Evolutionary conservation across 345 rosid species (phyloP).

Genomic region (Anastatica hierochuntica): DNA sequence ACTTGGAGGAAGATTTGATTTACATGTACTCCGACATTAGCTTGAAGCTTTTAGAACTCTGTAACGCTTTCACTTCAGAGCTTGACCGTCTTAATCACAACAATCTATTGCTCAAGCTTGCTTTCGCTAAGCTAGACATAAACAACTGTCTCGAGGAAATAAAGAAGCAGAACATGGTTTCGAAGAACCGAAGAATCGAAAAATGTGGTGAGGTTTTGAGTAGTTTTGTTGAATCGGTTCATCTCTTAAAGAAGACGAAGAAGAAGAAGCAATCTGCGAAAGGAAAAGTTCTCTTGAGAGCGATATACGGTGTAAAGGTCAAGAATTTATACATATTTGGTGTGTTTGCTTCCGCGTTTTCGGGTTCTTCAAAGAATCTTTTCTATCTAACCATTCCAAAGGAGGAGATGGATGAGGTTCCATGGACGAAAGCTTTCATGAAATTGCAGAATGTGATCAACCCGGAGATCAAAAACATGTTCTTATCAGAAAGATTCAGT

Average conservation of each 20-base stretch:
- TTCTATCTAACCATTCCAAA: conserved; percentile 31
- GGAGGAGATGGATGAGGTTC: conserved; percentile 27
- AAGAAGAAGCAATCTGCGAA: conserved; percentile 54
- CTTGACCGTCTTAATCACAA: conserved; percentile 61
- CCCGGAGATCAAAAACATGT: conserved; percentile 33
- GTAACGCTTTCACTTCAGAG: conserved; percentile 62
- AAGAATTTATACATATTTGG: conserved; percentile 53
- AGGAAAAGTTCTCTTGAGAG: conserved; percentile 63
- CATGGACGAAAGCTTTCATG: conserved; percentile 54
- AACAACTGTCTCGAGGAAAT: conserved; percentile 31
- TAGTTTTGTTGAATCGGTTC: conserved; percentile 37
- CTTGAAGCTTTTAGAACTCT: conserved; percentile 68
- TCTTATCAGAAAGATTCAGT: conserved; percentile 24
- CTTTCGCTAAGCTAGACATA: conserved; percentile 48
- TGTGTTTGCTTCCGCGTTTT: conserved; percentile 54
- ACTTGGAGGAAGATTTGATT: conserved; percentile 74
- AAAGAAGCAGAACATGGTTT: conserved; percentile 51
- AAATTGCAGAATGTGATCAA: conserved; percentile 41
- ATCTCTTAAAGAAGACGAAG: conserved; percentile 32
- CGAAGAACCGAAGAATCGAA: conserved; percentile 51
- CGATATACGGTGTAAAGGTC: conserved; percentile 73
- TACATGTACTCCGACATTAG: conserved; percentile 59
- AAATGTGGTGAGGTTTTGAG: conserved; percentile 40
- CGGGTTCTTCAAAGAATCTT: conserved; percentile 47
- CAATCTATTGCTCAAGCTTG: conserved; percentile 55